A percentile compares a stretch with the other conserved stretches of the same genome.
These are phyloP conservation scores for Sporothrix schenckii DNA, from an alignment of 2,329 filamentous ascomycete species.

Conservation along the genomic window DNA sequence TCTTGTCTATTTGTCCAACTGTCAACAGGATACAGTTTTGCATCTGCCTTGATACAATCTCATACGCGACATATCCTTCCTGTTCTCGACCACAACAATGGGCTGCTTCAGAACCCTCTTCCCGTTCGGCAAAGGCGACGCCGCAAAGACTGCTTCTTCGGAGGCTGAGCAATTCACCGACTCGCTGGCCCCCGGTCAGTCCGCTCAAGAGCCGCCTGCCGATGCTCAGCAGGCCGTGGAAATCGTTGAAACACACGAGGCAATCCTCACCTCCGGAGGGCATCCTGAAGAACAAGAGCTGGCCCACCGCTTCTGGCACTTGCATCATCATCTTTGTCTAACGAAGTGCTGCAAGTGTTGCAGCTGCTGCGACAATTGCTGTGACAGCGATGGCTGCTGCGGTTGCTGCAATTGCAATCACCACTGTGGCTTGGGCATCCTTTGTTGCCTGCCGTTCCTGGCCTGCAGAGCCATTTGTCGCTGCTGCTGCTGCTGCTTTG, in stretches of 20 bases:
- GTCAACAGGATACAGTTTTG: background rate
- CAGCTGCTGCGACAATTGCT: background rate
- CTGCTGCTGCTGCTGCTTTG: no score
- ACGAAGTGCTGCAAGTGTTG: background rate
- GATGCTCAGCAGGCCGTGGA: background rate
- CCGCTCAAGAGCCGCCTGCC: background rate
- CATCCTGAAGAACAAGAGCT: background rate
- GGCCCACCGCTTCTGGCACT: background rate
- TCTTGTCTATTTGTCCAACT: background rate
- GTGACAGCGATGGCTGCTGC: background rate
- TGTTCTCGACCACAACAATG: background rate
- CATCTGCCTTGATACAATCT: background rate
- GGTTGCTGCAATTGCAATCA: background rate
- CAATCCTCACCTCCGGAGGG: background rate
- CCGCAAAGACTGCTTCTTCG: background rate
- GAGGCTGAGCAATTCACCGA: background rate
- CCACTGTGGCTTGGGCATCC: background rate
- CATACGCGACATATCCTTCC: background rate
- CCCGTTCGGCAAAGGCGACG: background rate
- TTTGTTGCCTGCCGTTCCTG: background rate
- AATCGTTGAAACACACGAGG: background rate
- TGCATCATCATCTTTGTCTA: background rate
- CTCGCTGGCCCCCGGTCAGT: background rate
- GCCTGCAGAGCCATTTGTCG: no score
- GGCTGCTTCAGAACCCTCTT: conserved; percentile 13